A percentile compares a stretch with the other conserved stretches of the same genome.
Evolutionary conservation across 2,329 filamentous ascomycete genomes (phyloP).

Genomic region (Cytospora piceae): DNA sequence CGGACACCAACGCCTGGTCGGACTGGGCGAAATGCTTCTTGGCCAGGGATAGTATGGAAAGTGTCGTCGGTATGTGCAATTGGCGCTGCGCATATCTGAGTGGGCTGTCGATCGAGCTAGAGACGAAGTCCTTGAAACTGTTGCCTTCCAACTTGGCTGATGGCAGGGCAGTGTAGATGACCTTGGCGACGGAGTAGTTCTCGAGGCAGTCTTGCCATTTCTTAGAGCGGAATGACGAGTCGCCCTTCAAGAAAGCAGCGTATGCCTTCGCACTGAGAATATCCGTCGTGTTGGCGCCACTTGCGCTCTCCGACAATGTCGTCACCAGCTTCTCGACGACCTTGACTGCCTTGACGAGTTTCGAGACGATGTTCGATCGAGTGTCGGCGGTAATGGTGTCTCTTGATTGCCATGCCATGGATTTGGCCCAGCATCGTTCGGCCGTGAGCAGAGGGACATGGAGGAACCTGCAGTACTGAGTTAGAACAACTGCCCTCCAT

Average conservation of each 20-base stretch:
- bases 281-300: conserved; percentile 70
- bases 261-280: conserved; percentile 88
- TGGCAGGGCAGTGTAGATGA: conserved; percentile 81
- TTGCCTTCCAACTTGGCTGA: conserved; percentile 67
- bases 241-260: conserved; percentile 73
- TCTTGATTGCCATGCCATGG: conserved; percentile 93
- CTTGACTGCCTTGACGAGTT: conserved; percentile 77
- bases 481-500: conserved; percentile 12
- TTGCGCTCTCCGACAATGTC: conserved; percentile 66
- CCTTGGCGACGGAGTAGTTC: conserved; percentile 74
- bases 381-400: conserved; percentile 80
- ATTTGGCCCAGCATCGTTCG: conserved; percentile 82
- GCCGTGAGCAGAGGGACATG: conserved; percentile 81
- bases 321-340: conserved; percentile 70
- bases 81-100: conserved; percentile 95
- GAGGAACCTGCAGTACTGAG: conserved; percentile 61
- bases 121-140: conserved; percentile 81
- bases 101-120: conserved; percentile 86
- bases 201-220: conserved; percentile 79
- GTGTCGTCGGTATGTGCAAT: conserved; percentile 81
- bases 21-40: conserved; percentile 75
- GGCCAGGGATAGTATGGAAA: conserved; percentile 78
- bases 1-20: conserved; percentile 63
- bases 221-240: conserved; percentile 83
- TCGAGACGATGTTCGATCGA: conserved; percentile 85